Percentiles rank a stretch among this genome's conserved stretches.
phyloP scores from a whole-genome alignment of 805 yeast species.

The Pichia gijzeniarum region DNA sequence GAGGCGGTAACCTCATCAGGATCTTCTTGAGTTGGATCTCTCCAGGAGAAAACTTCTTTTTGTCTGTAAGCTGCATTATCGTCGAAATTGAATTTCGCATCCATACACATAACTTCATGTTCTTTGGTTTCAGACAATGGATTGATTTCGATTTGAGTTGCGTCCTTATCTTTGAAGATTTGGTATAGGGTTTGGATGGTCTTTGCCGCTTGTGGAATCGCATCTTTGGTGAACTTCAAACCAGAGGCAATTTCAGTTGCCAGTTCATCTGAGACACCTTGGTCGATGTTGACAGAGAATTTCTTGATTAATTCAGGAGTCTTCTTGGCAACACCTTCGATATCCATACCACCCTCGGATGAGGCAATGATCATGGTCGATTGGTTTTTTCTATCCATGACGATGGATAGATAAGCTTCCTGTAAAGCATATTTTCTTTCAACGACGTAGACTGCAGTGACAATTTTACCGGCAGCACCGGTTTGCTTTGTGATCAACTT shows the following conservation, averaged over 20 bases:
- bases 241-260: slow-evolving; percentile 73
- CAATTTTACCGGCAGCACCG: slow-evolving; percentile 95
- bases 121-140: slow-evolving; percentile 92
- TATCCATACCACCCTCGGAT: slow-evolving; percentile 99
- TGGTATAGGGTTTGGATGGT: slow-evolving; percentile 81
- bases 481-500: slow-evolving; percentile 96
- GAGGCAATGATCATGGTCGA: slow-evolving; percentile 92
- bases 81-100: slow-evolving; percentile 97
- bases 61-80: slow-evolving; percentile 96
- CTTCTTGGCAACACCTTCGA: slow-evolving; percentile 93
- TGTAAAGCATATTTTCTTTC: slow-evolving; percentile 91
- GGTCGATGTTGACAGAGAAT: slow-evolving; percentile 67
- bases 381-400: slow-evolving; percentile 90
- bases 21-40: slow-evolving; percentile 97
- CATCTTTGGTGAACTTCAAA: slow-evolving; percentile 74
- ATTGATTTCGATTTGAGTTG: slow-evolving; percentile 98
- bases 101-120: slow-evolving; percentile 93
- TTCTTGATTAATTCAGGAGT: slow-evolving; percentile 90
- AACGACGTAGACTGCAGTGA: slow-evolving; percentile 91
- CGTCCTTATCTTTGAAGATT: slow-evolving; percentile 86
- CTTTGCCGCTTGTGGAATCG: slow-evolving; percentile 81
- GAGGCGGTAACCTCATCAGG: slow-evolving; percentile 94
- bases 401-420: slow-evolving; percentile 92
- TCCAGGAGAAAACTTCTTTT: slow-evolving; percentile 90
- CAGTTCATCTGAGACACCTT: slow-evolving; percentile 72